Evolutionary conservation across 306 rosid genomes (phyloP), one percentile per base, ranked within the genome.

Genomic region (Cucumis melo): DNA sequence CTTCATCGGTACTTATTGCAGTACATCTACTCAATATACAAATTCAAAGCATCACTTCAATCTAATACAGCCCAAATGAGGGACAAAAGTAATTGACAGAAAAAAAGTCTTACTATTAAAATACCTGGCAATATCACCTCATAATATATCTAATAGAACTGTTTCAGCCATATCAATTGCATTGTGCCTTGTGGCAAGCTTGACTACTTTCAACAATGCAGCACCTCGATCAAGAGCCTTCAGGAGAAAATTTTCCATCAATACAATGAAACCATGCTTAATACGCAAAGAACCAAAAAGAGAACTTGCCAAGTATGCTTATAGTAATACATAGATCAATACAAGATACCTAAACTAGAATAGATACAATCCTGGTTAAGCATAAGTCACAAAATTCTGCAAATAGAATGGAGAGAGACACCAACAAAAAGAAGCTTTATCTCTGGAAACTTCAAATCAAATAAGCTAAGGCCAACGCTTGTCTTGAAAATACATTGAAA

Each of bases 151-250:
- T 38, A 94, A 79, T 21, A 94, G 86, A 81, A 94, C 91, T 13
- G 99, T 91, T 85, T 94, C 99, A 0, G 99, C 97, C 54, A 91
- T 94, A 74, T 94, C 99, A 63, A 91, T 95, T 0, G 99, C 97
- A 58, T 91, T 94, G 78, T 92, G 99, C 21, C 99, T 96, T 0
- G 99, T 94, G 23, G 88, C 99, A 13, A 94, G 82, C 81, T 92
- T 94, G 80, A 91, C 97, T 6, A 85, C 99, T 78, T 92, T 92
- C 84, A 94, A 79, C 81, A 90, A 53, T 0, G 93, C 85, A 51
- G 99, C 97, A 61, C 99, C 99, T 6, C 99, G 89, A 80, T 94
- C 93, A 17, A 94, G 99, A 50, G 99, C 99, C 96, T 90, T 79
- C 21, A 54, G 78, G 64, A 53, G 59, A 7, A 70, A 29, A 70